phyloP scores from a whole-genome alignment of 2,329 filamentous ascomycete genomes.

The Pseudocercospora pini-densiflorae region DNA sequence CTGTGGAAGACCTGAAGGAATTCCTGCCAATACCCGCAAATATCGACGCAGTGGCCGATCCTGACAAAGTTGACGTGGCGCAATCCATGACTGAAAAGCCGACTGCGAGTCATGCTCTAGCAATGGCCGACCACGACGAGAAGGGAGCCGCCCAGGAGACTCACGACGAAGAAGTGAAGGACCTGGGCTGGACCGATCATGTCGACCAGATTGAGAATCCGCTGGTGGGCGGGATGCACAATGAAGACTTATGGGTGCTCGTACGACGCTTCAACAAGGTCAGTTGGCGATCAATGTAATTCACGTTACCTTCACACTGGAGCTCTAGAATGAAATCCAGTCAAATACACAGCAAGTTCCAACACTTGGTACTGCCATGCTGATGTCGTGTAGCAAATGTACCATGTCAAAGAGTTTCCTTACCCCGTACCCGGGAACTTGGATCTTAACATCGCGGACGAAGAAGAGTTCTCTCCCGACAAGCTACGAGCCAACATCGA shows the following conservation, averaged over 20 bases:
- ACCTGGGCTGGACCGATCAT: slow-evolving; percentile 72
- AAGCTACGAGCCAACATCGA: slow-evolving; percentile 80
- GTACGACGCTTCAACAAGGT: slow-evolving; percentile 76
- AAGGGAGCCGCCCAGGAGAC: slow-evolving; percentile 51
- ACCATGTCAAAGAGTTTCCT: slow-evolving; percentile 71
- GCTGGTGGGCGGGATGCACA: slow-evolving; percentile 69
- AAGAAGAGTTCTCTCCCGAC: slow-evolving; percentile 84
- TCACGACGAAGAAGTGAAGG: slow-evolving; percentile 60
- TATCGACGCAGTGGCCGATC: slow-evolving; percentile 36
- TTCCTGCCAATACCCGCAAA: slow-evolving; percentile 42
- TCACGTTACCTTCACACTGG: too few species aligned
- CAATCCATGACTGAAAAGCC: slow-evolving; percentile 46
- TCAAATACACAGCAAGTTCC: too few species aligned
- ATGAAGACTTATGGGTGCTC: slow-evolving; percentile 75
- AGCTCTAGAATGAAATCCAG: too few species aligned
- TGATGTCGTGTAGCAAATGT: slow-evolving; percentile 58
- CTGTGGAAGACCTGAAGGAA: slow-evolving; percentile 24
- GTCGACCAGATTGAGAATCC: slow-evolving; percentile 61
- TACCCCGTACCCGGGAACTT: slow-evolving; percentile 67
- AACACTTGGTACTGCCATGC: not conserved
- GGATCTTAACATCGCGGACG: slow-evolving; percentile 79
- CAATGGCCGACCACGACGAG: slow-evolving; percentile 51
- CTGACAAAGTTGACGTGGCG: slow-evolving; percentile 37
- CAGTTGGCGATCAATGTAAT: slow-evolving; percentile 14
- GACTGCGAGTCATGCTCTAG: slow-evolving; percentile 54